Evolutionary conservation across 176 grass and related monocot genomes (phyloP).

Genomic region (Puya raimondii): DNA sequence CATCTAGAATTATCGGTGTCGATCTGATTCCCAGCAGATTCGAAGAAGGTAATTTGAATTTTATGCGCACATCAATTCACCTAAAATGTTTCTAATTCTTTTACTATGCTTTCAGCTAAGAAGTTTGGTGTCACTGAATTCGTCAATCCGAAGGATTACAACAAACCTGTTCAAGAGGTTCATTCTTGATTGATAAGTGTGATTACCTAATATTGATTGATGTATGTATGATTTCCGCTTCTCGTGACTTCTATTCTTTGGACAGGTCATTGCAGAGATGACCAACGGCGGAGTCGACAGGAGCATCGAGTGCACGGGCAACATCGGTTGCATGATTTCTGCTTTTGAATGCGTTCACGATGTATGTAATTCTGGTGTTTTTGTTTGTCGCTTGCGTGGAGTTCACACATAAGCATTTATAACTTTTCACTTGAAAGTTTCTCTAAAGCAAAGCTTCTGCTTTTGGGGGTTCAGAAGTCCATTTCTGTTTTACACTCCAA

Average conservation of each 20-base stretch:
- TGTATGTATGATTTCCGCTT: background rate
- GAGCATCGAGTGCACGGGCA: constrained; percentile 15
- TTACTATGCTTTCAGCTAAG: background rate
- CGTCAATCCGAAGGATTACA: constrained; percentile 2
- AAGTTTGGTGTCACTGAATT: constrained; percentile 10
- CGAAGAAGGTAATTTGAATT: constrained; percentile 19
- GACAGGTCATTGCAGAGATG: constrained; percentile 6
- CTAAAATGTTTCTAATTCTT: background rate
- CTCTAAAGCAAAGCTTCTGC: too few species aligned
- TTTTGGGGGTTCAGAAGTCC: too few species aligned
- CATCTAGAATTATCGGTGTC: constrained; percentile 44
- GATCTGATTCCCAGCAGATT: constrained; percentile 51
- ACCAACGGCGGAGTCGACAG: constrained; percentile 7
- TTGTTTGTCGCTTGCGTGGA: background rate
- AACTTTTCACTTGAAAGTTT: too few species aligned
- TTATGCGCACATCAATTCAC: background rate
- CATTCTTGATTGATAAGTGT: background rate
- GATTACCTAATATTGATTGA: too few species aligned
- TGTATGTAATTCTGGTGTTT: background rate
- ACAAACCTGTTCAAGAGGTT: constrained; percentile 14
- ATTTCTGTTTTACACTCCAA: too few species aligned
- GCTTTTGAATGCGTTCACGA: constrained; percentile 15
- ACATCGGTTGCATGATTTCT: constrained; percentile 13
- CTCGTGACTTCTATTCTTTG: background rate
- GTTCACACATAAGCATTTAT: background rate